A percentile compares a stretch with the other conserved stretches of the same genome.
Evolutionary conservation across 1,139 yeast species (phyloP).

Genomic region (Lodderomyces parapsilosis): DNA sequence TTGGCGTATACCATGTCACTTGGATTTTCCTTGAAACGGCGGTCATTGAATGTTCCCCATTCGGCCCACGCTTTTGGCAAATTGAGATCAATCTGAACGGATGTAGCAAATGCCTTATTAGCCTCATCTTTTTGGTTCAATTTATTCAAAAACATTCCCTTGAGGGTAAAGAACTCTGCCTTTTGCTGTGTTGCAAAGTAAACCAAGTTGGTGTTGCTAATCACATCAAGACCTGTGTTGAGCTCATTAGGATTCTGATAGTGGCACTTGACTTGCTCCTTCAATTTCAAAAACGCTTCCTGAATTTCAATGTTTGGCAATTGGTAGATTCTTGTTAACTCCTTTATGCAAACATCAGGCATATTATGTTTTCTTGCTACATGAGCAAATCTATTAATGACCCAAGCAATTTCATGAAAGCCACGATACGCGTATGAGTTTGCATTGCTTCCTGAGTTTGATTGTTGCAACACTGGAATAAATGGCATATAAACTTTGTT

Average conservation of each 20-base stretch:
- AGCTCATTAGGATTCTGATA: constrained; percentile 84
- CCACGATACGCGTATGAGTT: constrained; percentile 96
- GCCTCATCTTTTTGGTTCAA: constrained; percentile 91
- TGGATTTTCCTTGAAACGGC: constrained; percentile 81
- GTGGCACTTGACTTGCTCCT: constrained; percentile 98
- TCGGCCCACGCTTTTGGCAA: constrained; percentile 99
- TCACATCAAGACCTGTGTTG: constrained; percentile 93
- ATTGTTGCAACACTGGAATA: constrained; percentile 80
- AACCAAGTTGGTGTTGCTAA: constrained; percentile 91
- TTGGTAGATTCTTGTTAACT: constrained; percentile 89
- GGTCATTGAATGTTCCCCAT: constrained; percentile 96
- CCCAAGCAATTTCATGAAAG: constrained; percentile 99
- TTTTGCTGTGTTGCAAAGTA: constrained; percentile 97
- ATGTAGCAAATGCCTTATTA: constrained; percentile 95
- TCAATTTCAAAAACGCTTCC: constrained; percentile 90
- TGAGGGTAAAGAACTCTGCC: constrained; percentile 94
- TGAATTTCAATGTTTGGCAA: constrained; percentile 97
- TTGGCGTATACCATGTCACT: constrained; percentile 83
- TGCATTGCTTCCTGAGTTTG: constrained; percentile 68
- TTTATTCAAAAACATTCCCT: constrained; percentile 96
- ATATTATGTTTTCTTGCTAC: constrained; percentile 95
- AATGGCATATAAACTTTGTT: constrained; percentile 93
- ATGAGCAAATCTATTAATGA: constrained; percentile 95
- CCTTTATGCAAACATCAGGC: constrained; percentile 95
- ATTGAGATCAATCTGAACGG: constrained; percentile 91